Percentiles rank a stretch among this genome's conserved stretches.
Conservation (phyloP, 2,329 filamentous ascomycete genomes). For the Calcarisporium arbuscula region DNA sequence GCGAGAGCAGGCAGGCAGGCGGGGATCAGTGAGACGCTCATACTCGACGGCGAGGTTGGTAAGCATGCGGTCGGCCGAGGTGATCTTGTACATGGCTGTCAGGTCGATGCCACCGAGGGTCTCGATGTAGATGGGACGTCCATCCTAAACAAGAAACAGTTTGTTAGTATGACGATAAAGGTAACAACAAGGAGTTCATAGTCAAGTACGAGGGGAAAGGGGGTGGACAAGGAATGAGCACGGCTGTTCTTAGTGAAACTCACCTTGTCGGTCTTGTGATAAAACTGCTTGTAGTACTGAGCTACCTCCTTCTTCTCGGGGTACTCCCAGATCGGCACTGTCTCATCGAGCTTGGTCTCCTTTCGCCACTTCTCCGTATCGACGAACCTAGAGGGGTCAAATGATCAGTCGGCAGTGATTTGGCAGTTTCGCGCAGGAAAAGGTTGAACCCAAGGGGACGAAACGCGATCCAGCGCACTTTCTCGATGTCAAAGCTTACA, state of each 20-base stretch:
- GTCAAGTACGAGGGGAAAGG: too few relatives aligned
- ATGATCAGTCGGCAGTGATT: constrained; percentile 13
- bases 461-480: too few relatives aligned
- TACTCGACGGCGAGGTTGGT: constrained; percentile 96
- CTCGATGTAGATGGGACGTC: constrained; percentile 95
- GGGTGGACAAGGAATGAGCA: too few relatives aligned
- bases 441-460: too few relatives aligned
- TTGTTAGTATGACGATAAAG: too few relatives aligned
- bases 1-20: constrained; percentile 90
- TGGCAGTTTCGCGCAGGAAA: too few relatives aligned
- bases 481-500: too few relatives aligned
- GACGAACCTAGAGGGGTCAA: constrained; percentile 61
- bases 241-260: too few relatives aligned
- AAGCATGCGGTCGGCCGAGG: constrained; percentile 86
- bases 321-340: constrained; percentile 78
- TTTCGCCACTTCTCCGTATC: constrained; percentile 88
- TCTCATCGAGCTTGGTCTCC: constrained; percentile 76
- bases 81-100: constrained; percentile 86
- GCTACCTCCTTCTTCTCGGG: constrained; percentile 76
- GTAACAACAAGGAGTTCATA: too few relatives aligned
- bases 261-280: constrained; percentile 92
- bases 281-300: constrained; percentile 96
- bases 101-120: constrained; percentile 91
- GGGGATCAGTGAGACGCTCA: constrained; percentile 89
- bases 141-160: constrained; percentile 58